Percentiles rank a stretch among this genome's conserved stretches.
phyloP scores from a whole-genome alignment of 768 basidiomycete species.

The Gloeophyllum trabeum region DNA sequence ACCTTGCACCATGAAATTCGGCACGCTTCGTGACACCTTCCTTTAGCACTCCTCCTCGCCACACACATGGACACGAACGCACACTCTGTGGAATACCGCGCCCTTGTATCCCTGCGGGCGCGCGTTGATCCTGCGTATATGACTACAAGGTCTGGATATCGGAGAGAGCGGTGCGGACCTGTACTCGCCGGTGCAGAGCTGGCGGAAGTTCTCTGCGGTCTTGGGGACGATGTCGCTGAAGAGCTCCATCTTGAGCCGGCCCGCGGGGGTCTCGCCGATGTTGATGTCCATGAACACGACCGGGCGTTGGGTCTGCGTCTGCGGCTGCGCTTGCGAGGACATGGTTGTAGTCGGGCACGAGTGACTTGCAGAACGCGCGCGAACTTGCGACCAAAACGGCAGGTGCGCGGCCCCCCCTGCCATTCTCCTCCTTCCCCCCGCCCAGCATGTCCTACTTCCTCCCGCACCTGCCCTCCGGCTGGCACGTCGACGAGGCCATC shows the following conservation, averaged over 20 bases:
- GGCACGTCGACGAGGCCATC: slow-evolving; percentile 99
- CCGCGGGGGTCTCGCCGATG: slow-evolving; percentile 94
- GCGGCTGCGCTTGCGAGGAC: too few species aligned
- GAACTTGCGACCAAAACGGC: too few species aligned
- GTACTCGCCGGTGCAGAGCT: slow-evolving; percentile 95
- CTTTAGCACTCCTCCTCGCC: too few species aligned
- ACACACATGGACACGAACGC: slow-evolving; percentile 16
- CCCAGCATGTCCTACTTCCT: slow-evolving; percentile 76
- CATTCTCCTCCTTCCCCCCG: too few species aligned
- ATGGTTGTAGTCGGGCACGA: too few species aligned
- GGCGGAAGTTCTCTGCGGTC: slow-evolving; percentile 98
- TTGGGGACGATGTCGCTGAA: slow-evolving; percentile 95
- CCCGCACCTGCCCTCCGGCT: slow-evolving; percentile 81
- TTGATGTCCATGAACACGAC: slow-evolving; percentile 96
- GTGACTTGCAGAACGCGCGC: too few species aligned
- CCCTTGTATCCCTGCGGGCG: slow-evolving; percentile 87
- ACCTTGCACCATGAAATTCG: slow-evolving; percentile 97
- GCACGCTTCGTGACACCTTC: slow-evolving; percentile 37
- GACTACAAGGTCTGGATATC: too few species aligned
- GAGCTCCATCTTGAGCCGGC: slow-evolving; percentile 93
- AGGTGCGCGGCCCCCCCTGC: too few species aligned
- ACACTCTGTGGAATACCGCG: slow-evolving; percentile 91
- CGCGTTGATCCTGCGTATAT: slow-evolving; percentile 51
- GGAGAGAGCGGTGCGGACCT: too few species aligned
- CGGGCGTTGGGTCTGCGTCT: slow-evolving; percentile 55